Percentiles rank a stretch among this genome's conserved stretches.
These are phyloP conservation scores for Cyphellophora attinorum DNA, from an alignment of 2,329 filamentous ascomycete species.

Conservation along the genomic window DNA sequence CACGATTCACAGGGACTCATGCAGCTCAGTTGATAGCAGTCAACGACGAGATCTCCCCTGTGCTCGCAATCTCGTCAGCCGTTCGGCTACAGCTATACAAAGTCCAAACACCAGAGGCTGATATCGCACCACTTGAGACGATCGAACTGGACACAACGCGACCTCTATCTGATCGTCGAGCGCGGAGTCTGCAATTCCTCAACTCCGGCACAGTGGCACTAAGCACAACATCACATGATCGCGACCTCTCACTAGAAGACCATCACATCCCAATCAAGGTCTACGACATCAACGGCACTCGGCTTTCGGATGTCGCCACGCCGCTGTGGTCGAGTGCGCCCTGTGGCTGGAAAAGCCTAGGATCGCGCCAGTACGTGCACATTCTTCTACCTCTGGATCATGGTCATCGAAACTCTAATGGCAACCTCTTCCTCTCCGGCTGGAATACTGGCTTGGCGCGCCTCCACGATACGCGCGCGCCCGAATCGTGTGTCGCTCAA, in stretches of 20 bases:
- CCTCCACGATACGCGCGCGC: constrained; percentile 52
- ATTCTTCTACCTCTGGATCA: constrained; percentile 27
- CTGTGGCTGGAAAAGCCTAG: constrained; percentile 7
- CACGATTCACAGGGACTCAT: constrained; percentile 28
- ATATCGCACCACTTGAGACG: constrained; percentile 28
- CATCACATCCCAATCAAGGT: constrained; percentile 35
- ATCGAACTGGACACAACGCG: constrained; percentile 19
- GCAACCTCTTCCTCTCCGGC: constrained; percentile 49
- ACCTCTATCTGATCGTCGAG: constrained; percentile 20
- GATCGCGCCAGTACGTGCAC: constrained; percentile 21
- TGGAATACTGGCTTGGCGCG: constrained; percentile 49
- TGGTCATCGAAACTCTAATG: constrained; percentile 19
- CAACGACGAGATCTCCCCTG: constrained; percentile 27
- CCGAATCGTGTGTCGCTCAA: constrained; percentile 34
- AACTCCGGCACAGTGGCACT: constrained; percentile 41
- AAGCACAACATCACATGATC: constrained; percentile 36
- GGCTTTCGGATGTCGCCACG: constrained; percentile 24
- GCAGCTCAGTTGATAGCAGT: constrained; percentile 40
- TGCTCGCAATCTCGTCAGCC: constrained; percentile 38
- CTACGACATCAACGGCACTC: constrained; percentile 40
- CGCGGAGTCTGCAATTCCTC: constrained; percentile 46
- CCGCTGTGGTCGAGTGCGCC: constrained; percentile 3
- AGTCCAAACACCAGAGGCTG: constrained; percentile 23
- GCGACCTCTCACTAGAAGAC: no score
- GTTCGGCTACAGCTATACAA: constrained; percentile 32